These are phyloP conservation scores for Periconia digitata DNA, from an alignment of 2,329 filamentous ascomycete species.

Conservation along the genomic window DNA sequence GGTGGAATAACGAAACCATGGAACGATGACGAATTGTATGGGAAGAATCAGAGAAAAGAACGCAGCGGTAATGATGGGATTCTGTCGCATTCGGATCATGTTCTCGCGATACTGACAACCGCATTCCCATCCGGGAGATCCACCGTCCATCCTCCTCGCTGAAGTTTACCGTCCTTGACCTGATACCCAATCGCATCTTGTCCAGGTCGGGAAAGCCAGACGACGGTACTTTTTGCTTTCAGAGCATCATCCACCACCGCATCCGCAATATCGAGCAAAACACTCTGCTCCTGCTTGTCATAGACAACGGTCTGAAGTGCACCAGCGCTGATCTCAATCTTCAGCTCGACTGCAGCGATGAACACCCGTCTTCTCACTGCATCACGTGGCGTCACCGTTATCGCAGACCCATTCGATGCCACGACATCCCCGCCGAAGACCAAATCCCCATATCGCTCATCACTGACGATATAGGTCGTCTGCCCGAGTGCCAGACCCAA, in stretches of 20 bases:
- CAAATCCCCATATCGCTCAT: constrained; percentile 48
- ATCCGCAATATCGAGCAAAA: constrained; percentile 12
- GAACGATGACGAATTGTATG: no score
- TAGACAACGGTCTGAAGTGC: constrained; percentile 17
- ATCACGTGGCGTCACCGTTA: constrained; percentile 48
- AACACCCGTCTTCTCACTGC: constrained; percentile 53
- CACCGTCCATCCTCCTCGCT: constrained; percentile 20
- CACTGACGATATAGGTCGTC: constrained; percentile 52
- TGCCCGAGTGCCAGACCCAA: constrained; percentile 55
- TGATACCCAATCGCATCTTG: constrained; percentile 6
- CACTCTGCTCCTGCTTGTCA: constrained; percentile 9
- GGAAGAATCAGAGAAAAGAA: no score
- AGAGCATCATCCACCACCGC: constrained; percentile 10
- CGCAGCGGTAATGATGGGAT: no score
- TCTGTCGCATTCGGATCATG: background rate
- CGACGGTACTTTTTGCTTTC: constrained; percentile 17
- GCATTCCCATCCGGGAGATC: constrained; percentile 13
- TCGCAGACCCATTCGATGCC: constrained; percentile 18
- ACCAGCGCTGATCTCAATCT: constrained; percentile 24
- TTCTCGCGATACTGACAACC: constrained; percentile 13
- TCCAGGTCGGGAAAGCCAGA: constrained; percentile 21
- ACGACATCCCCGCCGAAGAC: constrained; percentile 53
- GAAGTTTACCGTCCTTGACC: constrained; percentile 11
- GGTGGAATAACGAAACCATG: no score
- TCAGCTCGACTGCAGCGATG: constrained; percentile 50